Base-by-base conservation (phyloP, 2,329 filamentous ascomycete genomes). In the Tolypocladium amazonense region DNA sequence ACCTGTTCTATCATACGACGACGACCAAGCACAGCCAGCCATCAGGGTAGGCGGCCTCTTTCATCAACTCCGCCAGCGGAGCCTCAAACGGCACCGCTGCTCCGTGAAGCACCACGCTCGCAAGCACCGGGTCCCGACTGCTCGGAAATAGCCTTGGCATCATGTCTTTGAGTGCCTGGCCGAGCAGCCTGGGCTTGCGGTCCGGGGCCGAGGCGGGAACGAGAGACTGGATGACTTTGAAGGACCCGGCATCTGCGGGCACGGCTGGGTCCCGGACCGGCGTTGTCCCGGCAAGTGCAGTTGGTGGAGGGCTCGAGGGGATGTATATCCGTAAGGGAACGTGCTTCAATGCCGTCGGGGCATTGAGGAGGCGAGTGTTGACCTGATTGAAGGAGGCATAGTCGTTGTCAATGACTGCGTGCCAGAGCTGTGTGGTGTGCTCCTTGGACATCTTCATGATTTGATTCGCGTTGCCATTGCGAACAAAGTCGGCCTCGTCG, bases 281-380 rank as follows among this genome's bases (percentile, higher is more conserved):
- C 8, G 50, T 8, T 14, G 54, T 54, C 18, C 37, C 53, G 9
- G 30, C 23, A 35, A 18, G 5, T 6, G 52, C 15, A 5, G 41
- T 15, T 9, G 50, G 6, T 25, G 82, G 78, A 0, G 89, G 84
- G 0, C 83, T 77, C 6, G 85, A 82, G 3, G 88, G 89, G 56
- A 97, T 85, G 73, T 97, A 99, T 59, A 97, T 77, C 59, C 92
- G 87, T 45, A 97, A 75, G 0, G 94, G 94, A n/a, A 97, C 81
- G 73, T 96, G 87, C 62, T 87, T 87, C 58, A 97, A 81, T 23
- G 87, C 83, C 8, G 85, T 83, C 1, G 90, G 86, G 4, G 88
- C 83, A 67, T 89, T 88, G 62, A 97, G 82, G 3, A 97, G 82
- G 63, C 87, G 88, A 63, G 80, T 83, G 70, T 92, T 88, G 67